These are phyloP conservation scores for Hypoxylon sp. DNA, from an alignment of 2,329 filamentous ascomycete genomes.

Conservation along the genomic window DNA sequence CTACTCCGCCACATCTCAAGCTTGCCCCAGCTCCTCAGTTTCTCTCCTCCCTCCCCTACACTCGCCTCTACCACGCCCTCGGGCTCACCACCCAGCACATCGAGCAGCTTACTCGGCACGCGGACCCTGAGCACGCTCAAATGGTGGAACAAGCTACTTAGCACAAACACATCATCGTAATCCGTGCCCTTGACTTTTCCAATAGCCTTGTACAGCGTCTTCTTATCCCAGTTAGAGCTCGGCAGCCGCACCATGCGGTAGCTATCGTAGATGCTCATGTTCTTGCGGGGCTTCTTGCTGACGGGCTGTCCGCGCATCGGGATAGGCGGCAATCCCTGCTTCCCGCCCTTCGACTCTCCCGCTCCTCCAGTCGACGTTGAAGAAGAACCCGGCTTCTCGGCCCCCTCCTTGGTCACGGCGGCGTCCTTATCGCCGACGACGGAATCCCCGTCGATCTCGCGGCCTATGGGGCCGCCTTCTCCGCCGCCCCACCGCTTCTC, in stretches of 20 bases:
- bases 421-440: slow-evolving; percentile 63
- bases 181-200: slow-evolving; percentile 62
- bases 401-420: background rate
- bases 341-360: background rate
- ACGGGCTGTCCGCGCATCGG: slow-evolving; percentile 52
- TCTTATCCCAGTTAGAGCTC: slow-evolving; percentile 71
- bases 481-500: slow-evolving; percentile 75
- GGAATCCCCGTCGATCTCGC: slow-evolving; percentile 68
- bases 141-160: slow-evolving; percentile 75
- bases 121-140: slow-evolving; percentile 70
- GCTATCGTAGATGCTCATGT: slow-evolving; percentile 72
- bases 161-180: slow-evolving; percentile 73
- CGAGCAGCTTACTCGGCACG: slow-evolving; percentile 68
- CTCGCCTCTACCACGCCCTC: slow-evolving; percentile 41
- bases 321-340: slow-evolving; percentile 26
- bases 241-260: slow-evolving; percentile 75
- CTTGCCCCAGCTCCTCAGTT: slow-evolving; percentile 64
- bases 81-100: slow-evolving; percentile 65
- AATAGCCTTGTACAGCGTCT: slow-evolving; percentile 70
- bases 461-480: slow-evolving; percentile 72
- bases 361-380: background rate
- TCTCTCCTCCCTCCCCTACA: slow-evolving; percentile 35
- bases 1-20: slow-evolving; percentile 70
- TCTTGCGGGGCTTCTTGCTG: slow-evolving; percentile 68
- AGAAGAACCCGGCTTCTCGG: slow-evolving; percentile 2